Evolutionary conservation across 371 early-diverging fungal genomes (phyloP).

Genomic region (Mucor mucedo): DNA sequence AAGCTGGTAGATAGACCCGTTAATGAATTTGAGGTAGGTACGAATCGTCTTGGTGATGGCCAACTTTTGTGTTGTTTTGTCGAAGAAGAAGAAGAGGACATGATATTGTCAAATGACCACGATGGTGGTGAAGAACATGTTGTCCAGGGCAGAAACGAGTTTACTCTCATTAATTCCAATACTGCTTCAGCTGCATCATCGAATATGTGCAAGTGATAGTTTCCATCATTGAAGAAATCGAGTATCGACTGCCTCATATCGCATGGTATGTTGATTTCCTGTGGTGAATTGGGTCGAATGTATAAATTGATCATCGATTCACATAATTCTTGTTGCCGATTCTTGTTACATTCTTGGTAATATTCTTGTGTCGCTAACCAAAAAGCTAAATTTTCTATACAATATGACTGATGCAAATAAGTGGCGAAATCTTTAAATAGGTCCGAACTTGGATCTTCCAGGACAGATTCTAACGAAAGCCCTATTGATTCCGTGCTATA

Average conservation of each 20-base stretch:
- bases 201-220: constrained; percentile 40
- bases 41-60: constrained; percentile 4
- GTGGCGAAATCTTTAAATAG: constrained; percentile 43
- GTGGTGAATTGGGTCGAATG: constrained; percentile 50
- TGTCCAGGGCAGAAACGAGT: constrained; percentile 52
- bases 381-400: constrained; percentile 50
- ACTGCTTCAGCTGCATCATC: constrained; percentile 43
- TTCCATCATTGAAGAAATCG: constrained; percentile 25
- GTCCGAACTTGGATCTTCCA: constrained; percentile 33
- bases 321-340: constrained; percentile 13
- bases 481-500: constrained; percentile 18
- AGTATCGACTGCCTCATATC: constrained; percentile 51
- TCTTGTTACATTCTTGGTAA: constrained; percentile 21
- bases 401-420: constrained; percentile 45
- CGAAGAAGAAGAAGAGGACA: constrained; percentile 10
- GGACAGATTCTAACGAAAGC: constrained; percentile 38
- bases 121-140: constrained; percentile 7
- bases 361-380: constrained; percentile 51
- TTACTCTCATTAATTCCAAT: constrained; percentile 53
- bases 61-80: constrained; percentile 10
- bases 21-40: constrained; percentile 9
- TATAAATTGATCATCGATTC: constrained; percentile 37
- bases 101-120: constrained; percentile 5
- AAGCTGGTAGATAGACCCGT: constrained; percentile 11
- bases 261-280: constrained; percentile 58